These are phyloP conservation scores for Hypoxylon sp. DNA, from an alignment of 2,329 filamentous ascomycete genomes.

Conservation along the genomic window DNA sequence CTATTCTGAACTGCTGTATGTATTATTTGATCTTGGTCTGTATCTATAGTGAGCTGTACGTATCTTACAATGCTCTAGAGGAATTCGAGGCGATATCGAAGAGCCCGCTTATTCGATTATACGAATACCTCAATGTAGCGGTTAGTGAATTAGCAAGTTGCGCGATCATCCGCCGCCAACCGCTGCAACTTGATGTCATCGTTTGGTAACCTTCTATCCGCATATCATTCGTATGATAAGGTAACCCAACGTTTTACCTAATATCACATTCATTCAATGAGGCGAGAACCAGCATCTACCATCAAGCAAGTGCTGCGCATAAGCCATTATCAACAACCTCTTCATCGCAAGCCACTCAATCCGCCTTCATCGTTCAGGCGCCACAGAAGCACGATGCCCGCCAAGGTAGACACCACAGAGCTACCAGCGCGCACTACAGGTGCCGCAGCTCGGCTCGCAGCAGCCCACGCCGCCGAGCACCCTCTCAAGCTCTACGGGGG, in stretches of 20 bases:
- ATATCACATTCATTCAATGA: constrained; percentile 17
- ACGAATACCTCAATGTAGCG: background rate
- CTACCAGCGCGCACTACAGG: constrained; percentile 62
- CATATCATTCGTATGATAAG: background rate
- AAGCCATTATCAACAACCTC: constrained; percentile 7
- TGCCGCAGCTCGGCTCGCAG: constrained; percentile 61
- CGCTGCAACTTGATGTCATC: constrained; percentile 38
- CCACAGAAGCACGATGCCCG: constrained; percentile 35
- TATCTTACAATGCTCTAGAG: too few species aligned
- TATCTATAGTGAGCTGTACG: too few species aligned
- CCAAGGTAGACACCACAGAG: constrained; percentile 59
- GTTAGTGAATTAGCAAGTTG: constrained; percentile 10
- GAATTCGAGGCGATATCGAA: background rate
- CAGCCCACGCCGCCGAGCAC: constrained; percentile 60
- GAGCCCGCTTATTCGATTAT: constrained; percentile 1
- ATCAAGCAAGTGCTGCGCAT: constrained; percentile 11
- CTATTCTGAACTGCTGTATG: background rate
- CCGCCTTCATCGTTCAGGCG: background rate
- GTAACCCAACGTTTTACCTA: background rate
- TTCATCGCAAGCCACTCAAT: background rate
- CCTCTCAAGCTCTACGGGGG: constrained; percentile 76
- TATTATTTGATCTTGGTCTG: background rate
- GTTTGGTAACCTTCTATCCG: background rate
- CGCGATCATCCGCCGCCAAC: constrained; percentile 8
- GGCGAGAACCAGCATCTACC: constrained; percentile 4